A percentile compares a stretch with the other conserved stretches of the same genome.
phyloP scores from a whole-genome alignment of 441 rosid genomes.

The Gossypium schwendimanii region DNA sequence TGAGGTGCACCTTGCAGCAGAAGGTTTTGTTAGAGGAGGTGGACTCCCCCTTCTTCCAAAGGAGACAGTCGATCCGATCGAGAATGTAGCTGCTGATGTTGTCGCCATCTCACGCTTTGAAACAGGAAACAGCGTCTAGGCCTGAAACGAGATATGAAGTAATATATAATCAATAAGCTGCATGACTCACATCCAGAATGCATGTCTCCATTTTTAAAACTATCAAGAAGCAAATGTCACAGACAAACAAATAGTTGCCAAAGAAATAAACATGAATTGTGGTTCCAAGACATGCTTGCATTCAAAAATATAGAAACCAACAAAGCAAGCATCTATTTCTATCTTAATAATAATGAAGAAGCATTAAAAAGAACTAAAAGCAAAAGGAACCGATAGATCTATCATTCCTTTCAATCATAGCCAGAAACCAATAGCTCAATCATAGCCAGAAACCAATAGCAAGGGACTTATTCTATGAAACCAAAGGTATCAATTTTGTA shows the following conservation, averaged over 20 bases:
- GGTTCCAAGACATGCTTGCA: background rate
- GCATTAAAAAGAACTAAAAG: background rate
- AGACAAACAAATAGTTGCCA: background rate
- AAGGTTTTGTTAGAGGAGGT: constrained; percentile 34
- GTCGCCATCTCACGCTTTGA: constrained; percentile 63
- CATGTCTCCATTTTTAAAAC: background rate
- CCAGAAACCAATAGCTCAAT: background rate
- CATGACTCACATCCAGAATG: background rate
- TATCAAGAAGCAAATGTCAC: background rate
- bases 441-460: background rate
- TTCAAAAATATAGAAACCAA: background rate
- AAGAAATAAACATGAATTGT: background rate
- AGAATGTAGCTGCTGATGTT: constrained; percentile 55
- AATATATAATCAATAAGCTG: background rate
- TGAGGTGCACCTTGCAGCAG: constrained; percentile 30
- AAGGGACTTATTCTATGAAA: background rate
- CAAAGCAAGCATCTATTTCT: background rate
- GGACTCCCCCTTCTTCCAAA: constrained; percentile 39
- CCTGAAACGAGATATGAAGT: background rate
- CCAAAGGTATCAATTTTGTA: background rate
- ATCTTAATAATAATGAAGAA: background rate
- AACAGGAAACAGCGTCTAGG: background rate
- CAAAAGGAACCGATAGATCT: background rate
- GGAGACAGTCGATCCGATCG: constrained; percentile 49
- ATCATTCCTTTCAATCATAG: background rate